Evolutionary conservation across 2,329 filamentous ascomycete species (phyloP).

Genomic region (Corniculantispora saksenae): DNA sequence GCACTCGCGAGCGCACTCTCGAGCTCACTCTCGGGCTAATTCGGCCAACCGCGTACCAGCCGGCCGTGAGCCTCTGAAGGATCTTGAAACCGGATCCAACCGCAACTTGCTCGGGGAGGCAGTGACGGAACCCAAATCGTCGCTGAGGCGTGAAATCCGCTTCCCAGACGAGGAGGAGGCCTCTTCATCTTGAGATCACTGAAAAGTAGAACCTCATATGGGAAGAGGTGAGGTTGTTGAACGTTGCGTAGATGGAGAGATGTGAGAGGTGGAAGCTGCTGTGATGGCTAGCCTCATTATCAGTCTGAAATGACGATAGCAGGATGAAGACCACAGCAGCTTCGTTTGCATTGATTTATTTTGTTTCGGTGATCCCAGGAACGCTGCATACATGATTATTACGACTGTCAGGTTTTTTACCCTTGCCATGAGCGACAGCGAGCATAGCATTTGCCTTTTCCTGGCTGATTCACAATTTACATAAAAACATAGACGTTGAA

Average conservation of each 20-base stretch:
- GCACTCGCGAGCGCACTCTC: neutral
- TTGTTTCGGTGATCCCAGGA: neutral
- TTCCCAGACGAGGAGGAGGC: slow-evolving; percentile 17
- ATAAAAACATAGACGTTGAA: neutral
- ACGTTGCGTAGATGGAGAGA: neutral
- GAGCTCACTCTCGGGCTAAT: neutral
- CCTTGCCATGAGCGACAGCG: neutral
- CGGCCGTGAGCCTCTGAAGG: neutral
- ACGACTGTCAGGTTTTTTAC: neutral
- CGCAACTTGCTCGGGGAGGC: neutral
- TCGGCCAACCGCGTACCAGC: neutral
- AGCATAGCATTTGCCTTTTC: neutral
- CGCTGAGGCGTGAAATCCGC: slow-evolving; percentile 14
- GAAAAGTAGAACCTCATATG: neutral
- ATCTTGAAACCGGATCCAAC: neutral
- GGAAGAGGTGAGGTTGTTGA: neutral
- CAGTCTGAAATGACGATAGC: neutral
- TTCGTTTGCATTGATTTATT: neutral
- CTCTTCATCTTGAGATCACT: neutral
- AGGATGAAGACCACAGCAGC: neutral
- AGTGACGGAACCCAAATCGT: neutral
- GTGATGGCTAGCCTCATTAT: neutral
- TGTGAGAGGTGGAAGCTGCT: neutral
- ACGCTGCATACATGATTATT: neutral
- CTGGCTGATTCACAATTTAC: neutral